phyloP scores from a whole-genome alignment of 805 yeast genomes.

The Hermanozyma aechmeae region DNA sequence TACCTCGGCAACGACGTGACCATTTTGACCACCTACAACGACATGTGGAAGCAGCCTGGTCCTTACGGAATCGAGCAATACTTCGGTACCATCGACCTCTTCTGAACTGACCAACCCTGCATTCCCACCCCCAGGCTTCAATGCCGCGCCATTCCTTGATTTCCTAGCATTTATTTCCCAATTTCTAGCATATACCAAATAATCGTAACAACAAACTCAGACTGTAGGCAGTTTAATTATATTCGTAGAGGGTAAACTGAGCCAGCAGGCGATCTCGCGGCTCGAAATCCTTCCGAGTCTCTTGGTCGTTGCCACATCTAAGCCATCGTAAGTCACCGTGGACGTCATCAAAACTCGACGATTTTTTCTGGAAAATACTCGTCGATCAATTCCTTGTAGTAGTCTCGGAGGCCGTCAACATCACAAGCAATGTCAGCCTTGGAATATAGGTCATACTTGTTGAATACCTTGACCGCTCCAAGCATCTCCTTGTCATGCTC shows the following conservation, averaged over 20 bases:
- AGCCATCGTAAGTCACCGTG: no score
- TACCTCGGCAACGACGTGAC: slow-evolving; percentile 53
- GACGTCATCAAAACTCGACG: slow-evolving; percentile 49
- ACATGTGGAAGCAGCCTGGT: slow-evolving; percentile 84
- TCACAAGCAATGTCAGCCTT: slow-evolving; percentile 43
- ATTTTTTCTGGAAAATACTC: slow-evolving; percentile 53
- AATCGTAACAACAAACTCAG: no score
- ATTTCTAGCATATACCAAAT: no score
- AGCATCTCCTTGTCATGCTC: slow-evolving; percentile 52
- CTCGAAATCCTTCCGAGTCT: no score
- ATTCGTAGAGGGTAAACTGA: no score
- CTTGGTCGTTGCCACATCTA: no score
- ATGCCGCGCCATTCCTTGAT: no score
- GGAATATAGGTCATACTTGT: slow-evolving; percentile 61
- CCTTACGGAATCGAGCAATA: slow-evolving; percentile 77
- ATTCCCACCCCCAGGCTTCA: no score
- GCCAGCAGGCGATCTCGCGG: no score
- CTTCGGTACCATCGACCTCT: slow-evolving; percentile 50
- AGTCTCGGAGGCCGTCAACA: slow-evolving; percentile 43
- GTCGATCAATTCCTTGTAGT: slow-evolving; percentile 54
- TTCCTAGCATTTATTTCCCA: no score
- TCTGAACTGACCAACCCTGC: no score
- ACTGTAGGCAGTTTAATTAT: no score
- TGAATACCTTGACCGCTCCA: slow-evolving; percentile 55
- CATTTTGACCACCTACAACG: slow-evolving; percentile 72